phyloP scores from a whole-genome alignment of 2,329 filamentous ascomycete species.

The Pseudogymnoascus sp. region DNA sequence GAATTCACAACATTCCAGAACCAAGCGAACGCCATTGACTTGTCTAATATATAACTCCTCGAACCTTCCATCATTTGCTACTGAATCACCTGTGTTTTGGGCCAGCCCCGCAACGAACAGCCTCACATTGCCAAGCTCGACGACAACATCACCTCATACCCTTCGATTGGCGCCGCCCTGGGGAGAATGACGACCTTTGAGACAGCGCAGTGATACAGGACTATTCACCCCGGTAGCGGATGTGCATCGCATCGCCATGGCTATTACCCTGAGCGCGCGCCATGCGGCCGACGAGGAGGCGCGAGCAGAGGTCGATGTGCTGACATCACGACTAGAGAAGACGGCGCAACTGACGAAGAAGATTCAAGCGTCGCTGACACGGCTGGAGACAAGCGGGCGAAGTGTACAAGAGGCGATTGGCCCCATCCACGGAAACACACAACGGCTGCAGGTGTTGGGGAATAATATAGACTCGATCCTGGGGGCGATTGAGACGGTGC shows the following conservation, averaged over 20 bases:
- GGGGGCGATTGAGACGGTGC: conserved; percentile 76
- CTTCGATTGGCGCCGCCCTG: not conserved
- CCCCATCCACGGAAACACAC: conserved; percentile 87
- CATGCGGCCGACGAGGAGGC: conserved; percentile 52
- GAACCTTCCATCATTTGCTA: not conserved
- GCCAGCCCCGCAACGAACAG: not conserved
- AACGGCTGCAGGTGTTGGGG: conserved; percentile 77
- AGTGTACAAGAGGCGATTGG: conserved; percentile 87
- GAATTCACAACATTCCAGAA: not conserved
- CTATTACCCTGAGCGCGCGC: conserved; percentile 23
- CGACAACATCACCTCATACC: not conserved
- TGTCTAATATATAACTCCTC: not conserved
- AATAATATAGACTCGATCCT: conserved; percentile 79
- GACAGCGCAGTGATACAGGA: not conserved
- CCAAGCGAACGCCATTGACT: not conserved
- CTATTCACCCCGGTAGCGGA: not conserved
- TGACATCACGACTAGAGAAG: conserved; percentile 74
- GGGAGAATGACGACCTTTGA: not conserved
- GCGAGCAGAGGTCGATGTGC: conserved; percentile 60
- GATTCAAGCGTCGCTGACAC: conserved; percentile 78
- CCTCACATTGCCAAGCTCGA: not conserved
- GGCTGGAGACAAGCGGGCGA: conserved; percentile 80
- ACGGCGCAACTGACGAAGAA: conserved; percentile 90
- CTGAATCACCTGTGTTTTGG: not conserved
- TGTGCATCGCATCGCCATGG: conserved; percentile 17